A percentile compares a stretch with the other conserved stretches of the same genome.
Conservation (phyloP, 2,329 filamentous ascomycete species). For the Penicillium hordei region DNA sequence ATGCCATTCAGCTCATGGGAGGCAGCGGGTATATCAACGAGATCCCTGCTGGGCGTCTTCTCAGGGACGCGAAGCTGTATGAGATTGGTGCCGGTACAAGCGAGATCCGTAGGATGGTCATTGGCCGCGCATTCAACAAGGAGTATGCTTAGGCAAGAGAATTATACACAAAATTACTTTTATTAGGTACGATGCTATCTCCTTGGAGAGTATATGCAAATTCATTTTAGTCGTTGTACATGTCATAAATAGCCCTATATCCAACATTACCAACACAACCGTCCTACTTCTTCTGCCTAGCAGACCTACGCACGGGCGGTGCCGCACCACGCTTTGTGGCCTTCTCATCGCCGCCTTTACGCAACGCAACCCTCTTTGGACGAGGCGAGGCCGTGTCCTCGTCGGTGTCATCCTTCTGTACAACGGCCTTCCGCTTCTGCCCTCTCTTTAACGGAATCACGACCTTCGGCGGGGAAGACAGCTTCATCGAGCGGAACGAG, state of each 20-base stretch:
- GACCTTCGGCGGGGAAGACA: conserved; percentile 18
- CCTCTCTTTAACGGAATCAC: conserved; percentile 7
- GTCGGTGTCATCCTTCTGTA: conserved; percentile 10
- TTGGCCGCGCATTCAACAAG: conserved; percentile 87
- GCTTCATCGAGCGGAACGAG: not conserved
- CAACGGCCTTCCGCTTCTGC: conserved; percentile 5
- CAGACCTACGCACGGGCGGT: conserved; percentile 28
- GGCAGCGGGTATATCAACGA: conserved; percentile 97
- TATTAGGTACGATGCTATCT: not conserved
- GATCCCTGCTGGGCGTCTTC: conserved; percentile 80
- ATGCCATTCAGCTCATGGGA: conserved; percentile 88
- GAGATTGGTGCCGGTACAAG: conserved; percentile 97
- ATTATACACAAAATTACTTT: not conserved
- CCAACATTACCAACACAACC: not conserved
- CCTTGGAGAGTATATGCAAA: conserved; percentile 8
- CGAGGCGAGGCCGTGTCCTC: conserved; percentile 10
- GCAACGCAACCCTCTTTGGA: conserved; percentile 28
- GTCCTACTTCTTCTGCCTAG: conserved; percentile 31
- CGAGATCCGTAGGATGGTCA: conserved; percentile 90
- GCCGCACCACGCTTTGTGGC: conserved; percentile 12
- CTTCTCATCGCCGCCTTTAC: conserved; percentile 18
- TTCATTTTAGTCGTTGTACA: conserved; percentile 18
- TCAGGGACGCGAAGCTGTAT: conserved; percentile 79
- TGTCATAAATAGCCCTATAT: conserved; percentile 5
- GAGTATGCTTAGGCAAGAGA: conserved; percentile 57